Base-by-base conservation (phyloP, 306 rosid genomes). In the Arachis stenosperma region DNA sequence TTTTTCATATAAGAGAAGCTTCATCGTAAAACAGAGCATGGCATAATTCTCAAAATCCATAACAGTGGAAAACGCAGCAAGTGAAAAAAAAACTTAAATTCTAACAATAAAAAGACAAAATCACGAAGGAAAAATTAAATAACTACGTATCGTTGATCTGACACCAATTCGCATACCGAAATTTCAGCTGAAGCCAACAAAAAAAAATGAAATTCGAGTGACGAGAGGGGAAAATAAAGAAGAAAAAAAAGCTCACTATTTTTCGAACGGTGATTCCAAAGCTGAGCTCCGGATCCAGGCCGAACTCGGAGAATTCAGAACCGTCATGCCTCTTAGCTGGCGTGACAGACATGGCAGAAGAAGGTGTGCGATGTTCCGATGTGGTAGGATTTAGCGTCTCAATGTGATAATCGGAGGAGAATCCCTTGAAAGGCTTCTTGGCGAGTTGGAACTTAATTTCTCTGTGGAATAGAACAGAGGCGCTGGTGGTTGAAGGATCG, bases 251-350 rank as follows among this genome's bases (percentile, higher is more conserved):
- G 7, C 99, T 91, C 73, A 94, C 99, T 65, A 94, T 95, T 81
- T 88, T 87, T 39, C 98, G 85, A 67, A 82, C 73, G 22, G 99
- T 88, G 54, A 88, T 90, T 7, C 89, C 92, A 29, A 95, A 79
- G 78, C 90, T 84, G 81, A 95, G 90, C 84, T 95, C 99, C 29
- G 97, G 96, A 86, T 95, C 99, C 84, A 90, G 83, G 67, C 91
- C 96, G 59, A 43, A 69, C 13, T 94, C 97, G 14, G 76, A 69
- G 48, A 74, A 74, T 70, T 91, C 99, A 7, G 91, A 79, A 65
- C 56, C 85, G 37, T 88, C 99, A 4, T 52, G 65, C 72, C 82
- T 95, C 69, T 83, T 90, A 9, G 81, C 72, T 5, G 73, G 74
- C 10, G 61, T 43, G 12, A 55, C 69, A 9, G 81, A 69, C 17